These are phyloP conservation scores for Pulveroboletus frians DNA, from an alignment of 768 basidiomycete genomes.

Conservation along the genomic window DNA sequence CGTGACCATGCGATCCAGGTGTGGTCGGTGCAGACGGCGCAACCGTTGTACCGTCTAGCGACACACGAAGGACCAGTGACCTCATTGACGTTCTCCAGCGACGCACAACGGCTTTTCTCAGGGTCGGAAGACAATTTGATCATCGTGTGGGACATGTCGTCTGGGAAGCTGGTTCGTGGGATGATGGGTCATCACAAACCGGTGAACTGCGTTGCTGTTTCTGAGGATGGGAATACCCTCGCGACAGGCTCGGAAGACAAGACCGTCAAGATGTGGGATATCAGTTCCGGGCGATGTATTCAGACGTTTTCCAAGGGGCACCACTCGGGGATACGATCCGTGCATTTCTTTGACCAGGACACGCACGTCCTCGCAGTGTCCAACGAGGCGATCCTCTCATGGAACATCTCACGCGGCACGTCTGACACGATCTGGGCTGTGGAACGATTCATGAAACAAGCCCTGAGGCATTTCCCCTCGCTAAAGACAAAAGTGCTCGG, in stretches of 20 bases:
- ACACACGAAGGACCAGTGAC: conserved; percentile 17
- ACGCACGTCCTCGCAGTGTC: conserved; percentile 5
- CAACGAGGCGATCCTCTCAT: conserved; percentile 5
- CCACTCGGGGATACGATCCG: conserved; percentile 7
- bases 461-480: neutral
- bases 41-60: conserved; percentile 8
- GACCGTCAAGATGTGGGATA: conserved; percentile 23
- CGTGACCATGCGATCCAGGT: conserved; percentile 14
- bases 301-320: conserved; percentile 15
- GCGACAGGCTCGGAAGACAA: conserved; percentile 25
- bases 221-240: conserved; percentile 11
- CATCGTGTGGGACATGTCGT: conserved; percentile 21
- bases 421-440: neutral
- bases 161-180: conserved; percentile 10
- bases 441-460: neutral
- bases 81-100: conserved; percentile 18
- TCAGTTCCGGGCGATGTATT: conserved; percentile 11
- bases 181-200: conserved; percentile 19
- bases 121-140: conserved; percentile 21
- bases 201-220: conserved; percentile 18
- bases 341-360: conserved; percentile 13
- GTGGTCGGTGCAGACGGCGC: conserved; percentile 20
- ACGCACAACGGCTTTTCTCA: conserved; percentile 18
- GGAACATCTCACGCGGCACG: conserved; percentile 7
- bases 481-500: conserved; percentile 8